Percentiles rank a stretch among this genome's conserved stretches.
Conservation (phyloP, 2,329 filamentous ascomycete species). For the Leptodontidium sp. region DNA sequence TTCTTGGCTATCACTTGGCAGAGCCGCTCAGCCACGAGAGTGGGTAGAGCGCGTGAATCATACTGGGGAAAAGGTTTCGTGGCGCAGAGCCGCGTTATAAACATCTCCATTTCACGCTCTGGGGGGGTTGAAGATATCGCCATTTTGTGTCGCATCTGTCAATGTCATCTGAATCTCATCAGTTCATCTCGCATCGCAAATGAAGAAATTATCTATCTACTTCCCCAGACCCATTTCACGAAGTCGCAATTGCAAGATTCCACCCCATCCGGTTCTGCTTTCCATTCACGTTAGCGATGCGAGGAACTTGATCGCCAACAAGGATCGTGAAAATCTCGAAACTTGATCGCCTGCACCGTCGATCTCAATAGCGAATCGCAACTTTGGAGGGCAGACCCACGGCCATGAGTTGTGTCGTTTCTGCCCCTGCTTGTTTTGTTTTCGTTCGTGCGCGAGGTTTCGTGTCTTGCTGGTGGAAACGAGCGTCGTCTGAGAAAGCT, state of each 20-base stretch:
- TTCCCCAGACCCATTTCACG: not conserved
- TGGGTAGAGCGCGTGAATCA: not conserved
- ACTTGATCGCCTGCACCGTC: constrained; percentile 16
- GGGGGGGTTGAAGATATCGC: not conserved
- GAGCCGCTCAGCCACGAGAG: not conserved
- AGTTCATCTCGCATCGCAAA: constrained; percentile 6
- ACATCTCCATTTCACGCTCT: not conserved
- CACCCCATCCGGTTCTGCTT: not conserved
- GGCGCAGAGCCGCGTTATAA: not conserved
- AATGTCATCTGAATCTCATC: constrained; percentile 7
- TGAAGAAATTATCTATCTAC: not conserved
- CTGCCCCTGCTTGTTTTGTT: constrained; percentile 15
- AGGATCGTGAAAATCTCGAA: constrained; percentile 10
- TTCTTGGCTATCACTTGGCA: constrained; percentile 15
- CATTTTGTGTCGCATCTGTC: constrained; percentile 10
- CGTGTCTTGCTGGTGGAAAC: constrained; percentile 24
- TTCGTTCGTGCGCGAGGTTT: constrained; percentile 21
- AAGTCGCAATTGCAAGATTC: constrained; percentile 7
- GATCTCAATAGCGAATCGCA: constrained; percentile 19
- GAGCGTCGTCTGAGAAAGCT: not conserved
- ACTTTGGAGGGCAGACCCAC: not conserved
- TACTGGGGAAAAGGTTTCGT: not conserved
- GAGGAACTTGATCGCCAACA: constrained; percentile 16
- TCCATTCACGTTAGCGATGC: constrained; percentile 9
- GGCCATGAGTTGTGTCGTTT: not conserved